A percentile compares a stretch with the other conserved stretches of the same genome.
Evolutionary conservation across 257 asterid genomes (phyloP).

Genomic region (Nicotiana undulata): DNA sequence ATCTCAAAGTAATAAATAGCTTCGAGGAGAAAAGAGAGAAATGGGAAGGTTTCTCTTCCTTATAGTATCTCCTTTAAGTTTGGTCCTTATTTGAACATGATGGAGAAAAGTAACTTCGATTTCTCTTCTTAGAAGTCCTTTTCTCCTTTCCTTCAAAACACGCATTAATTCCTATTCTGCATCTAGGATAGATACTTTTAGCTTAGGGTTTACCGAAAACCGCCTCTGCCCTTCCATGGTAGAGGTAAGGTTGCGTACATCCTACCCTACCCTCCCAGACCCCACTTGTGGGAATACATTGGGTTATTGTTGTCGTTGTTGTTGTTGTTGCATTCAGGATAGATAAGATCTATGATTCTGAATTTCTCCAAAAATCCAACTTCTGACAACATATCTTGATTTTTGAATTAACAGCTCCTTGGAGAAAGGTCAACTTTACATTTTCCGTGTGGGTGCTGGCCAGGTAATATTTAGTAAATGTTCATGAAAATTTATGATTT

Average conservation of each 20-base stretch:
- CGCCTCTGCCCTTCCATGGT: too few species aligned
- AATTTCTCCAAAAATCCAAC: background rate
- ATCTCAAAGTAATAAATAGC: background rate
- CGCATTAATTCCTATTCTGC: background rate
- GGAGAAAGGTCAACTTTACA: slow-evolving; percentile 78
- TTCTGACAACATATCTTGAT: slow-evolving; percentile 5
- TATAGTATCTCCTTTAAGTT: background rate
- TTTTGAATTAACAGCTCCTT: slow-evolving; percentile 53
- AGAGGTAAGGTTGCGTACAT: too few species aligned
- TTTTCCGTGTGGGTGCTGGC: slow-evolving; percentile 87
- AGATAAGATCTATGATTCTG: background rate
- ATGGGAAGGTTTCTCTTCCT: background rate
- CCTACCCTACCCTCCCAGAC: too few species aligned
- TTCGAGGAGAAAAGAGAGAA: background rate
- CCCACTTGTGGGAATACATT: too few species aligned
- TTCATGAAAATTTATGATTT: background rate
- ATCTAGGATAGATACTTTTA: background rate
- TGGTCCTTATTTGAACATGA: background rate
- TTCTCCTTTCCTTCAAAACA: background rate
- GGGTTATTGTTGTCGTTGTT: too few species aligned
- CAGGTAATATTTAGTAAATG: slow-evolving; percentile 45
- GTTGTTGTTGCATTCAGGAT: background rate
- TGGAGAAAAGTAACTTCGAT: background rate
- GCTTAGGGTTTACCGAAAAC: too few species aligned
- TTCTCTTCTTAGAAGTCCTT: background rate